Conservation (phyloP, 768 basidiomycete genomes). For the Suillus tomentosus region DNA sequence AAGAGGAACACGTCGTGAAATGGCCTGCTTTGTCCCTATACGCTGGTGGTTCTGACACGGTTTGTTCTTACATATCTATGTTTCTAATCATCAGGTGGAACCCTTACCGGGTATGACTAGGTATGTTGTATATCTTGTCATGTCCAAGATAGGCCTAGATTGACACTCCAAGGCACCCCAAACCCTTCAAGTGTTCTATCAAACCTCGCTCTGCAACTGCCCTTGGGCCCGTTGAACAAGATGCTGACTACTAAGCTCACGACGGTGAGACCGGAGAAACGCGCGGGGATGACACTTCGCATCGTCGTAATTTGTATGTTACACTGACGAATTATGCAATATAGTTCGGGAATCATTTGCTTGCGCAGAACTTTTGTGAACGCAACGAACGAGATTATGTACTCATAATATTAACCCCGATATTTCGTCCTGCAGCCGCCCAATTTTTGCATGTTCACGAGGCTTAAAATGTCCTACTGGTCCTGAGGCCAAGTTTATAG, state of each 20-base stretch:
- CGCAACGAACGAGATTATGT: neutral
- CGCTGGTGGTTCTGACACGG: neutral
- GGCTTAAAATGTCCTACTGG: neutral
- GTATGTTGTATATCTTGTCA: neutral
- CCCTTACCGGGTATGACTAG: neutral
- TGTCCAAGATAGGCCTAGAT: neutral
- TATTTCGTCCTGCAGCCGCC: neutral
- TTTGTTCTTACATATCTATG: neutral
- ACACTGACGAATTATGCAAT: neutral
- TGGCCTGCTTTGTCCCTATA: neutral
- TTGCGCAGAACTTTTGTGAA: neutral
- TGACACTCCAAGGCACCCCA: neutral
- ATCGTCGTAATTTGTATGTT: neutral
- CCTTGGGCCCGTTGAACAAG: neutral
- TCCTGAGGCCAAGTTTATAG: neutral
- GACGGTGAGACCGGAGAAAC: neutral
- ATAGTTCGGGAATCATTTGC: neutral
- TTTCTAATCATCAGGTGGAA: neutral
- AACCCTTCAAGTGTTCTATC: neutral
- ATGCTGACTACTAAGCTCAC: neutral
- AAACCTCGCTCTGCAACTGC: conserved; percentile 1
- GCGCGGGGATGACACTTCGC: neutral
- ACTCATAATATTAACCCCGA: neutral
- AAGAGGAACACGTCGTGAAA: neutral
- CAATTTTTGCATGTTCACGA: neutral